Evolutionary conservation across 306 rosid species (phyloP).

Genomic region (Acacia acuminata): DNA sequence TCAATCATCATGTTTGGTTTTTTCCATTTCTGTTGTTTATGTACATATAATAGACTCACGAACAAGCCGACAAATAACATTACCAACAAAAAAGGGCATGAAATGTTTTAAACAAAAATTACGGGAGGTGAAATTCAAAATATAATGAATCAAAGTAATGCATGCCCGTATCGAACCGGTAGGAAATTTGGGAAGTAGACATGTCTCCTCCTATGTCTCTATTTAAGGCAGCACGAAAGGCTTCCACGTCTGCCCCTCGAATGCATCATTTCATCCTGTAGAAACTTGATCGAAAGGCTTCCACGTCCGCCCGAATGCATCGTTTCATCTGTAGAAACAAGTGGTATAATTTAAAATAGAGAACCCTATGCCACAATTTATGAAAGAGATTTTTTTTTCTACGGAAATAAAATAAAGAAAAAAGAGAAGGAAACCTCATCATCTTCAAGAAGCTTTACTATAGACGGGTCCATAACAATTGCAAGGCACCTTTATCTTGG

Average conservation of each 20-base stretch:
- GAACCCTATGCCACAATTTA: constrained; percentile 13
- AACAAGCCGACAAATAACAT: neutral
- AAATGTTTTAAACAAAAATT: neutral
- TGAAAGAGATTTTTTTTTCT: constrained; percentile 2
- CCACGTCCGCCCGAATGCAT: too few species aligned
- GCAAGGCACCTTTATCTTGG: constrained; percentile 6
- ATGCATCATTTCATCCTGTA: constrained; percentile 85
- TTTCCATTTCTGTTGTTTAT: neutral
- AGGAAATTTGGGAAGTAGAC: constrained; percentile 50
- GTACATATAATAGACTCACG: neutral
- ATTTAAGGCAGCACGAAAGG: constrained; percentile 81
- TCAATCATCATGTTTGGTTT: neutral
- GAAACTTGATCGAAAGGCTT: too few species aligned
- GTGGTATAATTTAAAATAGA: neutral
- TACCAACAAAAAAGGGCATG: neutral
- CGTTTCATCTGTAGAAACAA: too few species aligned
- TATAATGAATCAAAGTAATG: neutral
- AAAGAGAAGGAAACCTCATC: constrained; percentile 64
- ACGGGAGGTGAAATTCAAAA: neutral
- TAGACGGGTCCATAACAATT: constrained; percentile 74
- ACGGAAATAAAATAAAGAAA: constrained; percentile 9
- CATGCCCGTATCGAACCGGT: constrained; percentile 63
- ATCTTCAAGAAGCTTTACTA: constrained; percentile 89
- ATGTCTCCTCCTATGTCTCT: constrained; percentile 80
- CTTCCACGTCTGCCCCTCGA: constrained; percentile 88